A percentile compares a stretch with the other conserved stretches of the same genome.
phyloP scores from a whole-genome alignment of 495 filamentous ascomycete species.

The Annulohypoxylon bovei region DNA sequence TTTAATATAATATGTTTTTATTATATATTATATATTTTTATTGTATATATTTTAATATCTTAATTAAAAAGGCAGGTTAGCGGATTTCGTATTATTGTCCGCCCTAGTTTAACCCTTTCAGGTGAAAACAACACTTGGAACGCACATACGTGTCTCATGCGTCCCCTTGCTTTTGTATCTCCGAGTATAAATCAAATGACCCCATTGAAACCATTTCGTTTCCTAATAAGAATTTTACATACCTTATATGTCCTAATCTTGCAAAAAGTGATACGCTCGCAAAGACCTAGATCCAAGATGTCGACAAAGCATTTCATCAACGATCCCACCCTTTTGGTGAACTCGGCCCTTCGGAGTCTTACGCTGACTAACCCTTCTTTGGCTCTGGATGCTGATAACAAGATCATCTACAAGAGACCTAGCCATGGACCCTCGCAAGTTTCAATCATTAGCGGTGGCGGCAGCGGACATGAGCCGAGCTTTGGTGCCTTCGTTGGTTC shows the following conservation, averaged over 20 bases:
- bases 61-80: too few species aligned
- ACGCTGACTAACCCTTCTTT: constrained; percentile 88
- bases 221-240: not conserved
- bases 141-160: not conserved
- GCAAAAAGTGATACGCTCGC: constrained; percentile 8
- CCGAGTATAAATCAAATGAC: constrained; percentile 11
- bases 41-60: too few species aligned
- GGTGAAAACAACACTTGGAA: not conserved
- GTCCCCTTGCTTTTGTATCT: constrained; percentile 2
- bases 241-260: not conserved
- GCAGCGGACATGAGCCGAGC: constrained; percentile 91
- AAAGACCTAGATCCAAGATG: constrained; percentile 48
- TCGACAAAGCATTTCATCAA: constrained; percentile 91
- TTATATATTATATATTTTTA: too few species aligned
- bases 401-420: constrained; percentile 84
- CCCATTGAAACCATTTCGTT: not conserved
- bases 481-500: constrained; percentile 75
- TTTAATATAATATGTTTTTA: too few species aligned
- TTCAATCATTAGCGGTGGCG: constrained; percentile 87
- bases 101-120: too few species aligned
- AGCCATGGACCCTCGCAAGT: constrained; percentile 62
- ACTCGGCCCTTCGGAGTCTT: constrained; percentile 76
- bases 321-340: constrained; percentile 82
- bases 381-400: constrained; percentile 81
- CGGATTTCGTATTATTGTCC: too few species aligned